Evolutionary conservation across 2,329 filamentous ascomycete species (phyloP), one percentile per base, ranked within the genome.

Genomic region (Paecilomyces sp.): DNA sequence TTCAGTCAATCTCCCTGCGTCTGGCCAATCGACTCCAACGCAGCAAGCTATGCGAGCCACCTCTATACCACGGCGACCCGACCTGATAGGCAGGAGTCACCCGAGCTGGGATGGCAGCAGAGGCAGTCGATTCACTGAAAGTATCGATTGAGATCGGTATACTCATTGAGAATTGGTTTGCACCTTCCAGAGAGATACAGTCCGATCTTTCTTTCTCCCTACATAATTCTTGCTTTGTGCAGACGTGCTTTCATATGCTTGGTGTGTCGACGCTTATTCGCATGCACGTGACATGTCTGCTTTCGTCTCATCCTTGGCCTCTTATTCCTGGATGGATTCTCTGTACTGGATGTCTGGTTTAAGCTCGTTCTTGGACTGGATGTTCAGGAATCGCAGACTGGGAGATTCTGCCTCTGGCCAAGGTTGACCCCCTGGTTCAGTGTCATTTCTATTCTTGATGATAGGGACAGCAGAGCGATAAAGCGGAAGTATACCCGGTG

Each of bases 51-150:
- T 66, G 7, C 55, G 68, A 6, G 65, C 68, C 1, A 63, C 71
- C 4, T 60, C 65, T n/a, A 65, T 66, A 13, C 66, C 68, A 1
- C 65, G 67, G 56, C 69, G 67, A 53, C 68, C 72, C 25, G 77
- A 79, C 64, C 66, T 65, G n/a, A 62, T 79, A 25, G 77, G 77
- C 28, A 75, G 77, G 57, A 78, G 74, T 58, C 68, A 75, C 58
- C 68, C 74, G 5, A 74, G 74, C 58, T 71, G 71, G 53, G 77
- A 79, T 62, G 76, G 76, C n/a, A 79, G 77, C 64, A 73, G 76
- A 34, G 69, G 75, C 34, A 79, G 77, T 65, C 74, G 77, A 53
- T 79, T 79, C 62, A 76, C 74, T 18, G 77, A 74, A 63, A 71
- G 70, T 28, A 62, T 71, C 41, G 41, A 47, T 36, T 63, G 53